Evolutionary conservation across 352 stramenopile genomes (phyloP).

Genomic region (Phytopythium boreale): DNA sequence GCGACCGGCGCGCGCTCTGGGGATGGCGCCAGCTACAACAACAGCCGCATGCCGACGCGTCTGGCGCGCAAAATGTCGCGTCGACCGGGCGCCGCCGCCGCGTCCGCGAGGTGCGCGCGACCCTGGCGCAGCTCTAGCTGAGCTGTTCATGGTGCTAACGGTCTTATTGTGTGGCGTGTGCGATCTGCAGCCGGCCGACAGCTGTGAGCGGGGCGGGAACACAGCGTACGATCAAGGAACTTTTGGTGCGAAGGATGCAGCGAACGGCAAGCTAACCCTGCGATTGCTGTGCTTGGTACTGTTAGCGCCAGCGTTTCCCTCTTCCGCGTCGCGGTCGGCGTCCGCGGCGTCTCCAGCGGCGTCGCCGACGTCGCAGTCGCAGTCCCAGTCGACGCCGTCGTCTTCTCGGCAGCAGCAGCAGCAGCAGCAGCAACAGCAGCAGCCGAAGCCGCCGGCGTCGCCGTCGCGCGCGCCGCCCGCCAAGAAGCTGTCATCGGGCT

Average conservation of each 20-base stretch:
- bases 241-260: too few relatives aligned
- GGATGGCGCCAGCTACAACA: not conserved
- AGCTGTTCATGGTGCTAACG: not conserved
- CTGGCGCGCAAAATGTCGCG: not conserved
- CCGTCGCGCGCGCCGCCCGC: not conserved
- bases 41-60: constrained; percentile 6
- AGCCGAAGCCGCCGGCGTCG: not conserved
- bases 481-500: constrained; percentile 8
- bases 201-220: not conserved
- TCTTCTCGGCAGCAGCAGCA: not conserved
- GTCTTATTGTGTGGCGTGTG: not conserved
- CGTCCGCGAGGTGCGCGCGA: not conserved
- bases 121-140: not conserved
- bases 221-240: not conserved
- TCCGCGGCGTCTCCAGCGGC: constrained; percentile 1
- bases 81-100: not conserved
- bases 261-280: not conserved
- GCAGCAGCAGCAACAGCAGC: not conserved
- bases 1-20: not conserved
- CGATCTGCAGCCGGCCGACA: not conserved
- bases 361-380: not conserved
- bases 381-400: constrained; percentile 4
- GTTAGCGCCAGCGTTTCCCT: not conserved
- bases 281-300: not conserved
- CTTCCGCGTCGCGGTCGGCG: not conserved